Percentiles rank a stretch among this genome's conserved stretches.
Evolutionary conservation across 2,329 filamentous ascomycete species (phyloP).

Genomic region (Cytospora paraplurivora): DNA sequence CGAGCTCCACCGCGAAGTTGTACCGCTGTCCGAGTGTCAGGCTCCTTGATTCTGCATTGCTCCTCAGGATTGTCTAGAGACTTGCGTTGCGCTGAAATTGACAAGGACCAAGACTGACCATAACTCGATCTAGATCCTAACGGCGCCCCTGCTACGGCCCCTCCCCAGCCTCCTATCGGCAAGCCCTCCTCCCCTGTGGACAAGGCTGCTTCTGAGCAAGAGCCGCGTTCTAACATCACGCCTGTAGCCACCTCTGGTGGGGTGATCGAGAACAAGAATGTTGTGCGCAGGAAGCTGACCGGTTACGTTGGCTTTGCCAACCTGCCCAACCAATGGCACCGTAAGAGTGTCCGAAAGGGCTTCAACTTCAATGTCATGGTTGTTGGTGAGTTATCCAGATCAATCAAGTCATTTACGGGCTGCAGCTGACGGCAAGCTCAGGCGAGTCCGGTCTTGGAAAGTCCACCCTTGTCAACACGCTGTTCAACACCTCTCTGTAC

Average conservation of each 20-base stretch:
- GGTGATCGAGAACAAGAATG: constrained; percentile 80
- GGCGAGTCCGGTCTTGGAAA: constrained; percentile 99
- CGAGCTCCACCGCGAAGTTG: constrained; percentile 46
- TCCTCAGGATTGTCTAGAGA: constrained; percentile 9
- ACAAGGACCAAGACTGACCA: constrained; percentile 31
- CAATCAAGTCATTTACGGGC: background rate
- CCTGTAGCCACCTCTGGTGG: constrained; percentile 44
- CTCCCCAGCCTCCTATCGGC: constrained; percentile 43
- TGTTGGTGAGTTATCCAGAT: constrained; percentile 73
- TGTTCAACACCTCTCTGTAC: constrained; percentile 99
- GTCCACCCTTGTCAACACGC: constrained; percentile 97
- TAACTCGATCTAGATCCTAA: constrained; percentile 44
- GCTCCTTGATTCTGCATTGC: constrained; percentile 34
- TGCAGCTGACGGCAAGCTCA: constrained; percentile 42
- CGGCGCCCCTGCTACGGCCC: constrained; percentile 44
- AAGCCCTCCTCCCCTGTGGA: constrained; percentile 38
- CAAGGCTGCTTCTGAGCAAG: constrained; percentile 37
- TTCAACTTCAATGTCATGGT: constrained; percentile 99
- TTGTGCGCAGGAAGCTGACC: constrained; percentile 96
- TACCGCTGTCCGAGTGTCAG: constrained; percentile 40
- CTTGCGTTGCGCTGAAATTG: background rate
- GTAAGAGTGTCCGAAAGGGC: constrained; percentile 99
- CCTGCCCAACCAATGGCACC: constrained; percentile 99
- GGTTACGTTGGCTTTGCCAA: constrained; percentile 99
- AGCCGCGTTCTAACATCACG: constrained; percentile 42